A percentile compares a stretch with the other conserved stretches of the same genome.
These are phyloP conservation scores for Xylariaceae sp. DNA, from an alignment of 2,329 filamentous ascomycete genomes.

Conservation along the genomic window DNA sequence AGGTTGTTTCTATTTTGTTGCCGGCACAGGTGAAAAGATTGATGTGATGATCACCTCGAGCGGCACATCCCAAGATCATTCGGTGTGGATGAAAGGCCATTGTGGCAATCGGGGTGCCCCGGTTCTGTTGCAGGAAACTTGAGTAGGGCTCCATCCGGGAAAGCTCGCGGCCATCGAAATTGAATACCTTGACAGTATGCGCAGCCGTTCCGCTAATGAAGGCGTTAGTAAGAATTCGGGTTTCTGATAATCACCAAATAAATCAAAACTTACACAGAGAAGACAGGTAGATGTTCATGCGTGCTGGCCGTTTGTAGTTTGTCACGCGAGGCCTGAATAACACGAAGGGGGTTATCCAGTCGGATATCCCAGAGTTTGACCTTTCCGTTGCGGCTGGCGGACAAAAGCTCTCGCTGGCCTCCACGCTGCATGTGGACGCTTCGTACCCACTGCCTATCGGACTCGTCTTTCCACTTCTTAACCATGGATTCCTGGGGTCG, in stretches of 20 bases:
- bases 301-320: conserved; percentile 81
- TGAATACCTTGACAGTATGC: conserved; percentile 87
- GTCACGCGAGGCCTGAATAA: conserved; percentile 68
- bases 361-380: conserved; percentile 95
- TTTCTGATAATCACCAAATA: neutral
- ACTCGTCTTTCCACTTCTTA: conserved; percentile 91
- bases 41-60: conserved; percentile 81
- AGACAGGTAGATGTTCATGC: conserved; percentile 94
- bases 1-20: conserved; percentile 31
- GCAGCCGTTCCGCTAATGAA: conserved; percentile 70
- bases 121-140: conserved; percentile 76
- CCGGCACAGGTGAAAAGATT: conserved; percentile 75
- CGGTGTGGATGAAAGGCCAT: conserved; percentile 95
- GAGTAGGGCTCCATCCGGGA: conserved; percentile 86
- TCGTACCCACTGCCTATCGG: conserved; percentile 82
- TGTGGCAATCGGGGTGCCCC: conserved; percentile 74
- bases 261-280: conserved; percentile 67
- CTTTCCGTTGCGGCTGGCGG: conserved; percentile 85
- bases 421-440: conserved; percentile 96
- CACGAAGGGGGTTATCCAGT: conserved; percentile 70
- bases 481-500: conserved; percentile 88
- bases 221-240: conserved; percentile 26
- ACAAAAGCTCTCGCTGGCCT: conserved; percentile 84
- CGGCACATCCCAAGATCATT: conserved; percentile 83
- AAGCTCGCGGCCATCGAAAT: conserved; percentile 73